A percentile compares a stretch with the other conserved stretches of the same genome.
These are phyloP conservation scores for Aspergillus ellipticus DNA, from an alignment of 495 filamentous ascomycete species.

Conservation along the genomic window DNA sequence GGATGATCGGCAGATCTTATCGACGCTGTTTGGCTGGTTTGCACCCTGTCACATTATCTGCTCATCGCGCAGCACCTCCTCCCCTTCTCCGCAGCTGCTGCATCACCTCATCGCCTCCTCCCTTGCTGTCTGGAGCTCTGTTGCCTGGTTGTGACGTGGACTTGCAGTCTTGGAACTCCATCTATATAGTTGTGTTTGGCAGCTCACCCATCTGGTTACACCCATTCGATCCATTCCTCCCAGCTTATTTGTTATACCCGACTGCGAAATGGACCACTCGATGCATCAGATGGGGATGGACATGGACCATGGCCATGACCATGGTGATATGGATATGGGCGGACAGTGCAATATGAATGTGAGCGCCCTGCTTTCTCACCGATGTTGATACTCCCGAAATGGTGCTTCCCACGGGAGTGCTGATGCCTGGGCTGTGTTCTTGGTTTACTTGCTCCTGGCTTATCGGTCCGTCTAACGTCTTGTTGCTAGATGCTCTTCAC, in stretches of 20 bases:
- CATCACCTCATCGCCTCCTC: slow-evolving; percentile 11
- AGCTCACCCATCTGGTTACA: not conserved
- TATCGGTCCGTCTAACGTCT: not conserved
- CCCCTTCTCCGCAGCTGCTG: not conserved
- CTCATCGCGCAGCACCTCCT: not conserved
- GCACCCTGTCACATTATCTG: slow-evolving; percentile 16
- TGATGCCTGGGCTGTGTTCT: not conserved
- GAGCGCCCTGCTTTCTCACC: slow-evolving; percentile 20
- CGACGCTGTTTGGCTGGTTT: slow-evolving; percentile 39
- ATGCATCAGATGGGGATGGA: slow-evolving; percentile 41
- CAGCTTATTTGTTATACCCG: not conserved
- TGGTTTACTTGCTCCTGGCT: not conserved
- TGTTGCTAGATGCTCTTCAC: slow-evolving; percentile 88
- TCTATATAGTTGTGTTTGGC: not conserved
- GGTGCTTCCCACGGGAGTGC: not conserved
- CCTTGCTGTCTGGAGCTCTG: not conserved
- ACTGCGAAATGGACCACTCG: slow-evolving; percentile 22
- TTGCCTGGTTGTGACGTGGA: not conserved
- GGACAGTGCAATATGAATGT: slow-evolving; percentile 83
- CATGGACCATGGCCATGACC: slow-evolving; percentile 43
- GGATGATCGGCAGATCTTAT: slow-evolving; percentile 23
- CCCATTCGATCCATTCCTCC: not conserved
- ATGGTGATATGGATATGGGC: slow-evolving; percentile 59
- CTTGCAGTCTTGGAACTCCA: too few species aligned
- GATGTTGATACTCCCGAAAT: not conserved